Evolutionary conservation across 2,329 filamentous ascomycete genomes (phyloP).

Genomic region (Allantophomopsis lycopodina): DNA sequence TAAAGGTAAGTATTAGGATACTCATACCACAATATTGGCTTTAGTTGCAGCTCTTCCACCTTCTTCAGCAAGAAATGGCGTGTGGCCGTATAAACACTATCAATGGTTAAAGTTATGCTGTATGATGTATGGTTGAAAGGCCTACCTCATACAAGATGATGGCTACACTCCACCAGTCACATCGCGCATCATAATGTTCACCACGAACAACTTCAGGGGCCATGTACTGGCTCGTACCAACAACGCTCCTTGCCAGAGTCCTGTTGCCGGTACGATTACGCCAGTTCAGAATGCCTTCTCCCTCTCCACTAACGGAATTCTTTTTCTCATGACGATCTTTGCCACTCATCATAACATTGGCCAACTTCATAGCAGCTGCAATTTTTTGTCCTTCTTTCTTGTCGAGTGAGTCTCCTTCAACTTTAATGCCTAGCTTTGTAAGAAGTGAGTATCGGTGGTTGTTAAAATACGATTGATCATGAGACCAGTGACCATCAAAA

Average conservation of each 20-base stretch:
- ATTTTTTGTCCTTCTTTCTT: slow-evolving; percentile 34
- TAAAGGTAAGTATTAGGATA: neutral
- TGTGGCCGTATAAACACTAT: slow-evolving; percentile 80
- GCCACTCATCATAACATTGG: slow-evolving; percentile 23
- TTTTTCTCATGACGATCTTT: slow-evolving; percentile 24
- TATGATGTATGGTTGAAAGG: neutral
- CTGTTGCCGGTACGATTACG: slow-evolving; percentile 56
- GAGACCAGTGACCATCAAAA: slow-evolving; percentile 90
- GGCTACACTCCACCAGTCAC: slow-evolving; percentile 94
- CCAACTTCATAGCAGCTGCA: slow-evolving; percentile 23
- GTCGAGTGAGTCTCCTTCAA: slow-evolving; percentile 65
- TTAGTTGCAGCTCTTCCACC: slow-evolving; percentile 67
- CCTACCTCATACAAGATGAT: slow-evolving; percentile 76
- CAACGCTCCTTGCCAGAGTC: slow-evolving; percentile 67
- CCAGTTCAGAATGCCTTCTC: slow-evolving; percentile 50
- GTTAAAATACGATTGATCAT: slow-evolving; percentile 78
- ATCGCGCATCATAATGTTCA: slow-evolving; percentile 76
- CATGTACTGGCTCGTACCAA: slow-evolving; percentile 97
- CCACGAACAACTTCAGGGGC: slow-evolving; percentile 83
- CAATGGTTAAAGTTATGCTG: neutral
- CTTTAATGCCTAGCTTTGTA: slow-evolving; percentile 57
- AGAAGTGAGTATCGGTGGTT: slow-evolving; percentile 70
- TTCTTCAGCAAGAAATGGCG: slow-evolving; percentile 75
- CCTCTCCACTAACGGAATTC: slow-evolving; percentile 10
- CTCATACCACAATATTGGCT: slow-evolving; percentile 61